Evolutionary conservation across 1,139 yeast species (phyloP).

Genomic region (Meyerozyma guilliermondii): DNA sequence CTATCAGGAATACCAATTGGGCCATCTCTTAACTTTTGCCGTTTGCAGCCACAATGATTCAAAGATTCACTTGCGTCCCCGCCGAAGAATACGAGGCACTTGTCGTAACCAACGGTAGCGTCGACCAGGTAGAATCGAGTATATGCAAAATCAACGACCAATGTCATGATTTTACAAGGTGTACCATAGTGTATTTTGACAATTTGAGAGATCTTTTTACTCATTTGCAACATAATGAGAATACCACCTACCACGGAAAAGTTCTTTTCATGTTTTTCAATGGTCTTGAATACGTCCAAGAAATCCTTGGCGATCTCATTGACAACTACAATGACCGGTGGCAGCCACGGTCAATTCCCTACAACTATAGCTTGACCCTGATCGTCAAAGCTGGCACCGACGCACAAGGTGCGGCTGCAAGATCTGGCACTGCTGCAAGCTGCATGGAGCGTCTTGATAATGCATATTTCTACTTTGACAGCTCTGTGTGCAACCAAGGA

Average conservation of each 20-base stretch:
- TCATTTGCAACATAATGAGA: slow-evolving; percentile 8
- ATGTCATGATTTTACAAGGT: slow-evolving; percentile 7
- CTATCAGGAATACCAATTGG: neutral
- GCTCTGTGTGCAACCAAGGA: slow-evolving; percentile 14
- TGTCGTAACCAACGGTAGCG: slow-evolving; percentile 32
- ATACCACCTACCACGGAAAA: slow-evolving; percentile 21
- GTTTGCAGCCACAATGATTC: slow-evolving; percentile 21
- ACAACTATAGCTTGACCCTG: neutral
- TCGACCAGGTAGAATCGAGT: slow-evolving; percentile 26
- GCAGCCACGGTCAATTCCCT: neutral
- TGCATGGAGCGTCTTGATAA: slow-evolving; percentile 13
- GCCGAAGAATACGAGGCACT: slow-evolving; percentile 30
- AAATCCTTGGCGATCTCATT: slow-evolving; percentile 26
- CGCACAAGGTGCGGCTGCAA: neutral
- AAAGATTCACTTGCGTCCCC: slow-evolving; percentile 33
- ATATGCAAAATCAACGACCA: slow-evolving; percentile 21
- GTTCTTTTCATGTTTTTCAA: slow-evolving; percentile 38
- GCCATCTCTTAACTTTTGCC: neutral
- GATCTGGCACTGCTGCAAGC: neutral
- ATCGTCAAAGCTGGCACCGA: neutral
- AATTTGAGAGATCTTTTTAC: slow-evolving; percentile 21
- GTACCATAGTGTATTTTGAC: slow-evolving; percentile 23
- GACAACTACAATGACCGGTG: slow-evolving; percentile 14
- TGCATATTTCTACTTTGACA: slow-evolving; percentile 34
- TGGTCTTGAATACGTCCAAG: slow-evolving; percentile 30